Conservation (phyloP, 176 grass and related monocot species). For the Oryza glaberrima region DNA sequence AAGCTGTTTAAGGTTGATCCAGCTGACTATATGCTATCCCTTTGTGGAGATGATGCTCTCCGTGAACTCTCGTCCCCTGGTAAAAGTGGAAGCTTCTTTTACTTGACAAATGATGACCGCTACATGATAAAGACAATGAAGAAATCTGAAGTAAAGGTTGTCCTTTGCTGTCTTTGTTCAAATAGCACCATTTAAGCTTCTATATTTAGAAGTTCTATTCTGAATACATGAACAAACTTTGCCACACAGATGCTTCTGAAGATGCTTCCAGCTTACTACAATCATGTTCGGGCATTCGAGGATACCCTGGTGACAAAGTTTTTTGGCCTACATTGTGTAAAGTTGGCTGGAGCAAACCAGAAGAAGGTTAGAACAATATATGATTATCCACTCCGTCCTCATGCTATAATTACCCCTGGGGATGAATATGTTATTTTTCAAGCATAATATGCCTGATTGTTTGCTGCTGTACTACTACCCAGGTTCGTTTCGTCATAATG, state of each 20-base stretch:
- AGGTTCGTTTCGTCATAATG: conserved; percentile 99
- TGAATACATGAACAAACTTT: conserved; percentile 22
- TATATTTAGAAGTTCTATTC: conserved; percentile 20
- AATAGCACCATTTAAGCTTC: conserved; percentile 20
- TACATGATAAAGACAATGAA: conserved; percentile 99
- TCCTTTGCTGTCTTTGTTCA: conserved; percentile 11
- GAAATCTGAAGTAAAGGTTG: conserved; percentile 89
- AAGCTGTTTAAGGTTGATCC: conserved; percentile 94
- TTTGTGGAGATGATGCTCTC: conserved; percentile 90
- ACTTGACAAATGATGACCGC: conserved; percentile 79
- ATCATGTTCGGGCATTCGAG: conserved; percentile 74
- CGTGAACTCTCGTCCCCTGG: conserved; percentile 88
- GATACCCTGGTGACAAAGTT: conserved; percentile 89
- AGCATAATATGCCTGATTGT: conserved; percentile 35
- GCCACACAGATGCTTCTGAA: conserved; percentile 73
- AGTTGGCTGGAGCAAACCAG: conserved; percentile 71
- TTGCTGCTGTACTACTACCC: conserved; percentile 34
- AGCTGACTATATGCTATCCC: conserved; percentile 91
- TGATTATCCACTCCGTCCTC: not conserved
- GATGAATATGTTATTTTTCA: conserved; percentile 11
- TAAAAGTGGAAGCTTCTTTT: conserved; percentile 97
- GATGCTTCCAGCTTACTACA: conserved; percentile 94
- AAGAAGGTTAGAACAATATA: conserved; percentile 72
- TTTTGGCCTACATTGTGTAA: conserved; percentile 90
- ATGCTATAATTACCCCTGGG: not conserved